Evolutionary conservation across 2,329 filamentous ascomycete genomes (phyloP), one percentile per base, ranked within the genome.

Genomic region (Hypoxylon rubiginosum): DNA sequence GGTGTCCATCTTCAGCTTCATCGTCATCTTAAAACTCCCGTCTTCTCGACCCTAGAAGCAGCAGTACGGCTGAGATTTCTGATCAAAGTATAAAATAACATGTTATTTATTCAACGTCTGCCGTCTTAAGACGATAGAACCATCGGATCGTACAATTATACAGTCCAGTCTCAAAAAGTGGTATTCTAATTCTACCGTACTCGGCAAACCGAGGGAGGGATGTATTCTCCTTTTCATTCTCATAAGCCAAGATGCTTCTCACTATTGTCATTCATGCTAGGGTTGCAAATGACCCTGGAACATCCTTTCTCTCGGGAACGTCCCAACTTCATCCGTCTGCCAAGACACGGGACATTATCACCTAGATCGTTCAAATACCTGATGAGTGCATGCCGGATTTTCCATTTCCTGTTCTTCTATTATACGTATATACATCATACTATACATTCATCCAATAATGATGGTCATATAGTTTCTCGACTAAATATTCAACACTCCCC

Each of bases 11-110:
- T 65, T 53, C 15, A 66, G 70, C 72, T 73, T 73, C 71, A 74
- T 74, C 72, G 62, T 51, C 70, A 64, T 67, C 57, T 52, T 69
- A 66, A 74, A 73, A 74, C 71, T 58, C 60, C 39, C 60, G 19
- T 48, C 50, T 58, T 57, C 46, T 57, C 49, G 34, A 41, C 34
- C 39, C 36, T 32, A 41, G 36, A 30, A 41, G 28, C 24, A 39
- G 56, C 26, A 68, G 13, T n/a, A 48, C 58, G 41, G 58, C 39
- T 41, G 54, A 30, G 4, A 19, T 30, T 43, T 9, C 50, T 17
- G 28, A 26, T 34, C 4, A 41, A 19, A 32, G 34, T 26, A 36
- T 19, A 21, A 43, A n/a, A n/a, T 36, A 15, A 45, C 13, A 10
- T 48, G 24, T 26, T 15, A 45, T 21, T 19, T 3, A 13, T 50